Base-by-base conservation (phyloP, 345 rosid species). In the Firmiana major region DNA sequence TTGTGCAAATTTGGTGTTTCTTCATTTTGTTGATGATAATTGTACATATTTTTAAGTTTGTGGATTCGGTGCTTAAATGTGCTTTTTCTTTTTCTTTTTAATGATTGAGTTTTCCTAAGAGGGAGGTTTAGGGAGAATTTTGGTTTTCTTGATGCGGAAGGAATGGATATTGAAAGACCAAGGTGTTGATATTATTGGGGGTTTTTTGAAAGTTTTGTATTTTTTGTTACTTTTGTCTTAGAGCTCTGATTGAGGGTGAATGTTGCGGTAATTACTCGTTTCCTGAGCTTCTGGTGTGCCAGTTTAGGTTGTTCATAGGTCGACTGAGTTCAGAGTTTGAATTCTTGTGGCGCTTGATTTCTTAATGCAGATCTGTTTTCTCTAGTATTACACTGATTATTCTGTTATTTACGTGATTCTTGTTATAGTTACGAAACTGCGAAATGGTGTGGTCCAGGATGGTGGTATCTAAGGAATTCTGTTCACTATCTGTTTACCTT, bases 321-420 rank as follows among this genome's bases (percentile, higher is more conserved):
- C 40, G 24, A 48, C 36, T 17, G 17, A 62, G 11, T 28, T 8
- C 22, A 59, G 36, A 31, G 59, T 5, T 77, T 43, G 43, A 68
- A 42, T 49, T 55, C 34, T 10, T 54, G 10, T 12, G 16, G 28
- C 9, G 59, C 36, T 26, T 60, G 54, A 36, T 21, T 36, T 65
- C 24, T 53, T 51, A 34, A 2, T 51, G 1, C 57, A 68, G 79
- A 77, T 77, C 66, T 68, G 59, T 77, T 9, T 19, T 57, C 34
- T 43, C 62, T 5, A 54, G 11, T 71, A 13, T 7, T 0, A n/a
- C 8, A 49, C 38, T 6, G 42, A 22, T 16, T 28, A 24, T 51
- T 31, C 22, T 51, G 6, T 51, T 16, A 3, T 7, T 71, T 24
- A 11, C 43, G 16, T 43, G 54, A 67, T 43, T 43, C 43, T 67